Conservation (phyloP, 1,284 basidiomycete species). For the Rhizoctonia solani region DNA sequence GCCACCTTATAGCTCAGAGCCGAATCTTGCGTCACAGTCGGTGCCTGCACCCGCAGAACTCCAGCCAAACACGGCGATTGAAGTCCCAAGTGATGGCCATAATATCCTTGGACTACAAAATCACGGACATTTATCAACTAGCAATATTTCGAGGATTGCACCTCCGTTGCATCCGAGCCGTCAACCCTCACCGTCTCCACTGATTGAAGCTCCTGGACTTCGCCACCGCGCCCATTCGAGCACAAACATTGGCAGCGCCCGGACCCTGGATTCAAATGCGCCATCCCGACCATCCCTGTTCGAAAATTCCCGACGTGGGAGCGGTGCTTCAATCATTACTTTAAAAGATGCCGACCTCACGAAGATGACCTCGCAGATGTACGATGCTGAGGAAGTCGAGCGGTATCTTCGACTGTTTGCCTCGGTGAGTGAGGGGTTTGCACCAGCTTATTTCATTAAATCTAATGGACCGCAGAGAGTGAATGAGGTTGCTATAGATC, state of each 20-base stretch:
- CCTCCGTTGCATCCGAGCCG: conserved; percentile 18
- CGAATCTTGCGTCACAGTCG: background rate
- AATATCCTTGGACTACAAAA: background rate
- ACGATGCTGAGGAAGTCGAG: conserved; percentile 36
- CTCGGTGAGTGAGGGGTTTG: conserved; percentile 8
- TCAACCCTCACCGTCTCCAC: conserved; percentile 17
- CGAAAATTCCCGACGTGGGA: conserved; percentile 6
- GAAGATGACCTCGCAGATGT: conserved; percentile 34
- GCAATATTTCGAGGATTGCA: background rate
- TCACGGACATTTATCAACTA: background rate
- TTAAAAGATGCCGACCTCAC: conserved; percentile 31
- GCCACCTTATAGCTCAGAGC: conserved; percentile 21
- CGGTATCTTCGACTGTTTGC: conserved; percentile 34
- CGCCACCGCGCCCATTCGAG: conserved; percentile 4
- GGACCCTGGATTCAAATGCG: background rate
- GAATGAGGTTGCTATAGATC: conserved; percentile 22
- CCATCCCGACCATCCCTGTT: background rate
- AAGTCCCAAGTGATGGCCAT: background rate
- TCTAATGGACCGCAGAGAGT: conserved; percentile 2
- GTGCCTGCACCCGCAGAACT: background rate
- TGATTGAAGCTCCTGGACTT: conserved; percentile 3
- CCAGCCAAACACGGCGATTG: background rate
- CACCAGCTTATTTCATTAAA: background rate
- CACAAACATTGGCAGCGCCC: background rate
- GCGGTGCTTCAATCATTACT: conserved; percentile 16